Percentiles rank a stretch among this genome's conserved stretches.
Conservation (phyloP, 2,329 filamentous ascomycete species). For the Tolypocladium guangdongense region DNA sequence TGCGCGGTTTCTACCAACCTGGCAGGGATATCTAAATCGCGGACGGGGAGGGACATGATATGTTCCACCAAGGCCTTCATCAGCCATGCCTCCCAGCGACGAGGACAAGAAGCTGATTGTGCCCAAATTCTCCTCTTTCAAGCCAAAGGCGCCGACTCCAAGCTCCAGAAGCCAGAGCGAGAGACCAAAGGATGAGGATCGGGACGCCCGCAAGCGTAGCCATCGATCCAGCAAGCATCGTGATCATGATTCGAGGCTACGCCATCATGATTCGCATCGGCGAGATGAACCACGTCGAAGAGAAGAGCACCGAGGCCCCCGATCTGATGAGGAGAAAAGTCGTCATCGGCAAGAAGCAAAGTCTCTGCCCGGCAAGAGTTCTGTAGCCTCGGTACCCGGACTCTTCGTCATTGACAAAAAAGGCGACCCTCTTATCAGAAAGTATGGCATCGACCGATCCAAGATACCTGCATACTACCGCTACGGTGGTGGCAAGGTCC, state of each 20-base stretch:
- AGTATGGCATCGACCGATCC: slow-evolving; percentile 65
- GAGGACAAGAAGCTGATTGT: slow-evolving; percentile 12
- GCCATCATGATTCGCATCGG: slow-evolving; percentile 8
- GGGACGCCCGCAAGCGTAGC: slow-evolving; percentile 1
- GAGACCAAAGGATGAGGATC: slow-evolving; percentile 8
- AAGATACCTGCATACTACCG: slow-evolving; percentile 62
- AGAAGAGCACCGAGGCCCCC: slow-evolving; percentile 5
- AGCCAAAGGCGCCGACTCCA: slow-evolving; percentile 25
- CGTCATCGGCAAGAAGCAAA: not conserved
- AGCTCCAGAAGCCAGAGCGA: slow-evolving; percentile 17
- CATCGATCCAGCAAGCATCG: slow-evolving; percentile 4
- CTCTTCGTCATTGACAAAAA: slow-evolving; percentile 56
- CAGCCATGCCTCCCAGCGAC: slow-evolving; percentile 16
- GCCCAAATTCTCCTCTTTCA: slow-evolving; percentile 70
- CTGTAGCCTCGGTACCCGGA: slow-evolving; percentile 10
- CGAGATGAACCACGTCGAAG: slow-evolving; percentile 1
- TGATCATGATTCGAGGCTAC: slow-evolving; percentile 4
- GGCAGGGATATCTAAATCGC: not conserved
- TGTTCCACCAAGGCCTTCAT: not conserved
- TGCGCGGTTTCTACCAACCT: not conserved
- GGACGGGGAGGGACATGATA: not conserved
- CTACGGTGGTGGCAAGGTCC: slow-evolving; percentile 53
- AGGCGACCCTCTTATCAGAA: slow-evolving; percentile 65
- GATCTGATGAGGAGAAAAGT: not conserved
- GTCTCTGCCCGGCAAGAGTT: not conserved